These are phyloP conservation scores for Xylaria sp. DNA, from an alignment of 2,329 filamentous ascomycete species.

Conservation along the genomic window DNA sequence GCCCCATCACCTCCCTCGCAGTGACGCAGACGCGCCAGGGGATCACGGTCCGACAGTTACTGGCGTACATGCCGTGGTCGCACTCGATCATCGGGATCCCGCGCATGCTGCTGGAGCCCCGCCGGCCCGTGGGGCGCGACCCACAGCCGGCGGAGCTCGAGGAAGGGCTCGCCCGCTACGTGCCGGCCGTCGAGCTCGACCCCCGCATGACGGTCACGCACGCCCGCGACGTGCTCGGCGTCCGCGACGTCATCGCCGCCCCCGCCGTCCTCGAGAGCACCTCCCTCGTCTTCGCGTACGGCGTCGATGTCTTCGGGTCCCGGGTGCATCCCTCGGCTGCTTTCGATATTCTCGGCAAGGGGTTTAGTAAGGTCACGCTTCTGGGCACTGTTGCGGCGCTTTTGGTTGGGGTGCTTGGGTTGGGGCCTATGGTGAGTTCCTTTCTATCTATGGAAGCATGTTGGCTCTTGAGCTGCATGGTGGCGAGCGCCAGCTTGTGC, in stretches of 20 bases:
- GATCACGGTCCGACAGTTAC: constrained; percentile 83
- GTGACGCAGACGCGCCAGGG: constrained; percentile 93
- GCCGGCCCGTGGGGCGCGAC: constrained; percentile 86
- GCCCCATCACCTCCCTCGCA: constrained; percentile 80
- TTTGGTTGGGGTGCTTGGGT: constrained; percentile 76
- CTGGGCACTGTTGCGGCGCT: constrained; percentile 85
- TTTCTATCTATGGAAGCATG: too few relatives aligned
- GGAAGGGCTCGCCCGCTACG: constrained; percentile 83
- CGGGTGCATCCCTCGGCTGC: constrained; percentile 85
- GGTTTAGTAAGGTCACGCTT: constrained; percentile 91
- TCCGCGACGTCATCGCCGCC: constrained; percentile 76
- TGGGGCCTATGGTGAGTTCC: constrained; percentile 87
- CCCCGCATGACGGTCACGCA: constrained; percentile 84
- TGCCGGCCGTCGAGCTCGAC: constrained; percentile 82
- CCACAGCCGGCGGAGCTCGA: constrained; percentile 81
- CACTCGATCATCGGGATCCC: constrained; percentile 83
- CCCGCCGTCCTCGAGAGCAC: constrained; percentile 92
- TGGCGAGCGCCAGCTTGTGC: too few relatives aligned
- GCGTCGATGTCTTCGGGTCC: constrained; percentile 88
- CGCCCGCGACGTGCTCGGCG: constrained; percentile 80
- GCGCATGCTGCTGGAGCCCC: constrained; percentile 81
- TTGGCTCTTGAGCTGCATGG: too few relatives aligned
- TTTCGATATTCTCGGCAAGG: constrained; percentile 92
- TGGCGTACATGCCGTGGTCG: constrained; percentile 78
- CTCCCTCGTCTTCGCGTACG: constrained; percentile 87